phyloP scores from a whole-genome alignment of 2,329 filamentous ascomycete genomes.

The Pyrenochaeta sp. region DNA sequence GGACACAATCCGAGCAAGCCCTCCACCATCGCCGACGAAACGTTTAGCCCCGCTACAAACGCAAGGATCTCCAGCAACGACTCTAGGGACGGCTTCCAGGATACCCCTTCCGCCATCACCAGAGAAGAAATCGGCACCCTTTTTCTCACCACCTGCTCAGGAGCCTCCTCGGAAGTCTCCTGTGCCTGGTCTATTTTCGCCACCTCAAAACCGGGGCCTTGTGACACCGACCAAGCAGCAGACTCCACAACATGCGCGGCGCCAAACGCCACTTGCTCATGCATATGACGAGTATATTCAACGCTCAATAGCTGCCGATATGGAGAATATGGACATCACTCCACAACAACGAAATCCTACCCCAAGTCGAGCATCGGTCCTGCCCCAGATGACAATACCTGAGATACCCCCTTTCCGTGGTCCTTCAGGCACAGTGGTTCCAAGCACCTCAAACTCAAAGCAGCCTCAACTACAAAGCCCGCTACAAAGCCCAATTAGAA shows the following conservation, averaged over 20 bases:
- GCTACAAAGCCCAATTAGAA: conserved; percentile 28
- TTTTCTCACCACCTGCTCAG: conserved; percentile 38
- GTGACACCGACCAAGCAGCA: conserved; percentile 41
- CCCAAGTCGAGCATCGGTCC: conserved; percentile 42
- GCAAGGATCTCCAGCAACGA: conserved; percentile 47
- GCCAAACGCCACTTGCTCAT: conserved; percentile 43
- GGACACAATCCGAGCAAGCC: conserved; percentile 43
- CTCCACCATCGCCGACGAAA: conserved; percentile 55
- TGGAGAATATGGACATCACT: conserved; percentile 50
- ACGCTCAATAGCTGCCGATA: conserved; percentile 52
- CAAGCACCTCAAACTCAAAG: conserved; percentile 18
- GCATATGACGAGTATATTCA: conserved; percentile 58
- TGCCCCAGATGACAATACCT: conserved; percentile 41
- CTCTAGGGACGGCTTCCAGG: conserved; percentile 52
- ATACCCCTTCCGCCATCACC: conserved; percentile 57
- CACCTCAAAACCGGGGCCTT: conserved; percentile 36
- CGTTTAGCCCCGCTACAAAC: conserved; percentile 37
- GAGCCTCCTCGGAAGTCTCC: conserved; percentile 41
- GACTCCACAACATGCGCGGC: conserved; percentile 40
- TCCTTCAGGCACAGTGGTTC: too few relatives aligned
- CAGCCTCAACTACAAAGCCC: conserved; percentile 19
- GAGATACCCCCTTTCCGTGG: conserved; percentile 46
- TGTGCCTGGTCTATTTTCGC: conserved; percentile 41
- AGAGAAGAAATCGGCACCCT: conserved; percentile 45
- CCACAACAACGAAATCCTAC: conserved; percentile 39